Percentiles rank a stretch among this genome's conserved stretches.
These are phyloP conservation scores for Starmera stellimalicola DNA, from an alignment of 1,139 yeast species.

Conservation along the genomic window DNA sequence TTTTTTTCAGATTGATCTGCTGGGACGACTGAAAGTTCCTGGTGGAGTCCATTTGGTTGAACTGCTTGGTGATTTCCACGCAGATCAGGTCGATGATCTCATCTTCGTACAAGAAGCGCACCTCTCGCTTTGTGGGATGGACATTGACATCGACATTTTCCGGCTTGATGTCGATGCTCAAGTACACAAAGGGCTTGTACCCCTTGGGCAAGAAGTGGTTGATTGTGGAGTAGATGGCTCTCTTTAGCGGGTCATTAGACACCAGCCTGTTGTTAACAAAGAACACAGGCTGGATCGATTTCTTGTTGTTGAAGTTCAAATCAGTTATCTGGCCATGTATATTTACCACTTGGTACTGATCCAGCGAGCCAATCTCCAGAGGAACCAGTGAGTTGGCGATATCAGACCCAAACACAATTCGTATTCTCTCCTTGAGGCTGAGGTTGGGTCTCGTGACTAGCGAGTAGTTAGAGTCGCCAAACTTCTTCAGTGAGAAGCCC, in stretches of 20 bases:
- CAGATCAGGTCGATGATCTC: slow-evolving; percentile 67
- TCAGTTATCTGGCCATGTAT: slow-evolving; percentile 60
- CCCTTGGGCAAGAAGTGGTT: slow-evolving; percentile 71
- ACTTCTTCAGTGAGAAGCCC: slow-evolving; percentile 72
- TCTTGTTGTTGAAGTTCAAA: slow-evolving; percentile 64
- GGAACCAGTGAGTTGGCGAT: slow-evolving; percentile 60
- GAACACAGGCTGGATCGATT: slow-evolving; percentile 57
- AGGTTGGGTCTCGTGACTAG: slow-evolving; percentile 42
- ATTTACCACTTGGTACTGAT: slow-evolving; percentile 36
- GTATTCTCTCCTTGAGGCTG: slow-evolving; percentile 53
- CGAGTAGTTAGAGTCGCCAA: slow-evolving; percentile 54
- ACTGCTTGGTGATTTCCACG: slow-evolving; percentile 34
- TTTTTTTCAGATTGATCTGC: slow-evolving; percentile 21
- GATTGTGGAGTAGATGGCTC: slow-evolving; percentile 61
- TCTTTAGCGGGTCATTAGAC: slow-evolving; percentile 65
- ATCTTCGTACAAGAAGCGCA: slow-evolving; percentile 75
- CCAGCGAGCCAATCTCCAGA: slow-evolving; percentile 25
- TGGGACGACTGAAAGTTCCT: slow-evolving; percentile 59
- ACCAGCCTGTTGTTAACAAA: slow-evolving; percentile 84
- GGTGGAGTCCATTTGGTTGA: slow-evolving; percentile 57
- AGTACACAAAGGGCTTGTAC: slow-evolving; percentile 65
- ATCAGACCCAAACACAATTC: slow-evolving; percentile 61
- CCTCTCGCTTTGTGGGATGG: slow-evolving; percentile 94
- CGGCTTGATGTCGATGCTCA: slow-evolving; percentile 58
- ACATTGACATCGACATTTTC: slow-evolving; percentile 80